Evolutionary conservation across 1,139 yeast genomes (phyloP), one percentile per base, ranked within the genome.

Genomic region (Hyphopichia buzzinii): DNA sequence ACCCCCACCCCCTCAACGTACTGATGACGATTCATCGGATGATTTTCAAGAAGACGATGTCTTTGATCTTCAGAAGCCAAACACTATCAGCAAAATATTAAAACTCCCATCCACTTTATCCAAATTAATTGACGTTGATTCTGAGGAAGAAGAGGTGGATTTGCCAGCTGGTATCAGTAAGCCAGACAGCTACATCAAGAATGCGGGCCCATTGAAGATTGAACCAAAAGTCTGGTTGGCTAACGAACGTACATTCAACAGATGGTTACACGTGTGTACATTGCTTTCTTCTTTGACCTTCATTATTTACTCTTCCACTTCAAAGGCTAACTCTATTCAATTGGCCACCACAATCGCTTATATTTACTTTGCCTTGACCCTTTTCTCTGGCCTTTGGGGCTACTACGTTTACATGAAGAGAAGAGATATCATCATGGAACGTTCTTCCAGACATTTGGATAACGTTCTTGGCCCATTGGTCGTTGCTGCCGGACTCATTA

Each of bases 181-280:
- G 55, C 98, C 98, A 35, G 79, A 76, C 10, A 67, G 73, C 34
- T 79, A 85, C 64, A 73, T 92, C 52, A 86, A 90, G 55, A 89
- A 89, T 57, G 81, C 92, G 26, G 96, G 97, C 5, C 94, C 96
- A 2, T 77, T 89, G 40, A 89, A 85, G 60, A 89, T 92, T 39
- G 98, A 92, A 67, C 95, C 97, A 24, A 92, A 92, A 59, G 98
- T 92, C 26, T 92, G 98, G 97, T 72, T 92, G 44, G 98, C 98
- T 24, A 92, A 92, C 56, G 98, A 92, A 66, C 84, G 98, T 62
- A 92, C 98, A 2, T 90, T 90, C 64, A 84, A 87, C 69, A 79
- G 95, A 61, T 92, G 98, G 98, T 72, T 92, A 46, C 92, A 85
- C 52, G 92, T 90, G 8, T 85, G 95, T n/a, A 80, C 95, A 0